Conservation (phyloP, 2,329 filamentous ascomycete genomes). For the Septoria linicola region DNA sequence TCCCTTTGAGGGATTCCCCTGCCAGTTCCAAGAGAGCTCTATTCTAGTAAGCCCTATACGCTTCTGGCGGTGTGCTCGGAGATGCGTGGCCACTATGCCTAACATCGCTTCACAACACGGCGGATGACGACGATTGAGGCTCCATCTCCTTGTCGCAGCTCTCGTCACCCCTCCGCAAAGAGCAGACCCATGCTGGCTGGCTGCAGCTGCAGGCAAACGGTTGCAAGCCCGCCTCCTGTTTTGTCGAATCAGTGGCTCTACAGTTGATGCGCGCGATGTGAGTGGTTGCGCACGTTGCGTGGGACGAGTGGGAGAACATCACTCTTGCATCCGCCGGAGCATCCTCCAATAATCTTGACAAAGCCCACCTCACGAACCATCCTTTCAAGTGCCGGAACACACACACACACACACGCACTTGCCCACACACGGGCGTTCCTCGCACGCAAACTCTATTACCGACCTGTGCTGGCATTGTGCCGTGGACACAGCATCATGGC, state of each 20-base stretch:
- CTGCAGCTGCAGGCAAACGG: background rate
- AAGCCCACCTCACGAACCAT: too few species aligned
- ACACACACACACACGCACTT: background rate
- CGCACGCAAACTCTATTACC: constrained; percentile 9
- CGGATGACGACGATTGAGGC: background rate
- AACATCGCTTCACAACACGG: background rate
- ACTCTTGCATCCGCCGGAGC: too few species aligned
- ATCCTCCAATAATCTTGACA: too few species aligned
- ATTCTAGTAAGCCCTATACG: background rate
- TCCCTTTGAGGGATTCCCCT: constrained; percentile 17
- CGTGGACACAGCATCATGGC: background rate
- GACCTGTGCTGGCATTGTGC: background rate
- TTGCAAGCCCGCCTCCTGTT: background rate
- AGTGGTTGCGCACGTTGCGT: too few species aligned
- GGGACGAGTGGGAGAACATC: too few species aligned
- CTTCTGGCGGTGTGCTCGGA: constrained; percentile 10
- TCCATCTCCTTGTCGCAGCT: too few species aligned
- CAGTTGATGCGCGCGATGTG: too few species aligned
- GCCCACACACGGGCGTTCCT: background rate
- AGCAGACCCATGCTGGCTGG: background rate
- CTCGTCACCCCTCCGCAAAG: too few species aligned
- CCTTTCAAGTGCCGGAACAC: constrained; percentile 7
- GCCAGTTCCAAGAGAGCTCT: constrained; percentile 1
- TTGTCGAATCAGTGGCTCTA: too few species aligned
- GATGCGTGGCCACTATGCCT: constrained; percentile 14